Percentiles rank a stretch among this genome's conserved stretches.
Conservation (phyloP, 768 basidiomycete species). For the Leucosporidium yakuticum region DNA sequence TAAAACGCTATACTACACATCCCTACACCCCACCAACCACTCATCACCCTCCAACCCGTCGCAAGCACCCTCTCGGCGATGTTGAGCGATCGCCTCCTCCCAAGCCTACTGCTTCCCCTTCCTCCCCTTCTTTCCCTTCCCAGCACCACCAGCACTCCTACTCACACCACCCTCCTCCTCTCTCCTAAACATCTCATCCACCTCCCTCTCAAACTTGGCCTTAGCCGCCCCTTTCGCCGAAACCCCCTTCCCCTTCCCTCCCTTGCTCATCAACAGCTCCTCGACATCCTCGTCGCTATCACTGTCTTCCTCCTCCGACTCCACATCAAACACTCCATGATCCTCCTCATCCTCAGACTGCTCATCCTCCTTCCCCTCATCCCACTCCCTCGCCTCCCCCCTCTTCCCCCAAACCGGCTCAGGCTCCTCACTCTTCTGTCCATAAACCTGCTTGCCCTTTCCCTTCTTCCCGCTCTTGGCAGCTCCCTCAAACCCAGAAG, state of each 20-base stretch:
- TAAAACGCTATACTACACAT: too few species aligned
- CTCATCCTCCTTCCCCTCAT: conserved; percentile 2
- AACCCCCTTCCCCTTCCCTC: background rate
- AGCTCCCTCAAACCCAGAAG: conserved; percentile 17
- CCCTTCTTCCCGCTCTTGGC: conserved; percentile 11
- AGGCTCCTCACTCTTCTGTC: conserved; percentile 3
- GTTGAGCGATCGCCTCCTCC: too few species aligned
- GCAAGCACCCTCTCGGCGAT: too few species aligned
- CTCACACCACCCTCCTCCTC: background rate
- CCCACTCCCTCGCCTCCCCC: conserved; percentile 22
- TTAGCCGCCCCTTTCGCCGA: background rate
- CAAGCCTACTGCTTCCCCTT: background rate
- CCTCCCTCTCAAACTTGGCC: background rate
- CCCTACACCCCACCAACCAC: too few species aligned
- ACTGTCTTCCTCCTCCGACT: background rate
- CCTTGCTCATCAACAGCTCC: background rate
- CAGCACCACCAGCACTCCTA: background rate
- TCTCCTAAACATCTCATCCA: background rate
- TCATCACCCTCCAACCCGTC: too few species aligned
- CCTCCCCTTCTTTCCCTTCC: conserved; percentile 2
- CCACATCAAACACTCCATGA: background rate
- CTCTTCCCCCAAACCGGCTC: conserved; percentile 13
- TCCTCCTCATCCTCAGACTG: conserved; percentile 5
- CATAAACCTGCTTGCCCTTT: background rate
- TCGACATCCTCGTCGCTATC: conserved; percentile 1